Percentiles rank a stretch among this genome's conserved stretches.
These are phyloP conservation scores for Camellia oleifera DNA, from an alignment of 179 eudicot genomes.

Conservation along the genomic window DNA sequence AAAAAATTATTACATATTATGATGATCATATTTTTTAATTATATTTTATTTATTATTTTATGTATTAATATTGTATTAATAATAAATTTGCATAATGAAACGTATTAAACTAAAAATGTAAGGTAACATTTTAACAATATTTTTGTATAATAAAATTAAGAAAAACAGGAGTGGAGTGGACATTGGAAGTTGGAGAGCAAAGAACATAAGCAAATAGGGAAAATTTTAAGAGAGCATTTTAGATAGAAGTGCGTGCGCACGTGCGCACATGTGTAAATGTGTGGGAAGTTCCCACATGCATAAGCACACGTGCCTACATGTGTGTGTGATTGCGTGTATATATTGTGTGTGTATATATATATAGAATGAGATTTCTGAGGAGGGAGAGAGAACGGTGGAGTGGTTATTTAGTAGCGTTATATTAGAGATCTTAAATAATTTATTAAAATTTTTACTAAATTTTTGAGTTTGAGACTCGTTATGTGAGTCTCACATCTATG, in stretches of 20 bases:
- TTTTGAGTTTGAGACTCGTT: too few species aligned
- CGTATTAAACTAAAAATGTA: too few species aligned
- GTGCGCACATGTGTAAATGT: constrained; percentile 8
- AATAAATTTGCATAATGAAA: too few species aligned
- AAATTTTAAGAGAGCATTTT: constrained; percentile 7
- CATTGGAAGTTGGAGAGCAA: background rate
- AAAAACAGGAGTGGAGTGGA: background rate
- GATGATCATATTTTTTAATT: too few species aligned
- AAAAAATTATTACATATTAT: too few species aligned
- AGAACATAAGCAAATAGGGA: background rate
- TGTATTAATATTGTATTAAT: too few species aligned
- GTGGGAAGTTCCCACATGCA: constrained; percentile 5
- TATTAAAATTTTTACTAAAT: too few species aligned
- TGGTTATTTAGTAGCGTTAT: too few species aligned
- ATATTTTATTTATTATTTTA: too few species aligned
- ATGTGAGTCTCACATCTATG: too few species aligned
- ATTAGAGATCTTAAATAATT: too few species aligned
- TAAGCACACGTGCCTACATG: constrained; percentile 12
- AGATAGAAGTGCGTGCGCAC: constrained; percentile 8
- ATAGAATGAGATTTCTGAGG: background rate
- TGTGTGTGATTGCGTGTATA: constrained; percentile 15
- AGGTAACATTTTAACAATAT: background rate
- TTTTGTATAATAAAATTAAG: background rate
- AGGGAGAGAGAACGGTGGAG: too few species aligned
- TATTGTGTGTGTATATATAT: background rate